These are phyloP conservation scores for Eutypella sp. DNA, from an alignment of 2,329 filamentous ascomycete species.

Conservation along the genomic window DNA sequence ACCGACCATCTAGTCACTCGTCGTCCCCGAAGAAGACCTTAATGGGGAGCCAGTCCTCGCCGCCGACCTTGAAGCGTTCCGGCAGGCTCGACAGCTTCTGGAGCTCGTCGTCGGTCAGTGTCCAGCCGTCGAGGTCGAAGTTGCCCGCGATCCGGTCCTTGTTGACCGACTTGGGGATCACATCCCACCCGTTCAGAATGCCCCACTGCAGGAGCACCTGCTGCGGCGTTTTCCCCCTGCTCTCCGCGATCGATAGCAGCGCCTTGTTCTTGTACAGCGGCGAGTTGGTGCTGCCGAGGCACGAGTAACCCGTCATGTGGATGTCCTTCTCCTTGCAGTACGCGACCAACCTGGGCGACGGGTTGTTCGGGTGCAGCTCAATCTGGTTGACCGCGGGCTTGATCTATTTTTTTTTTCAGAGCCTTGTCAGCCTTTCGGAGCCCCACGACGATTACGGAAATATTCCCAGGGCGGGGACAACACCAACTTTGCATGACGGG, in stretches of 20 bases:
- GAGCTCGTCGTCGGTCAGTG: conserved; percentile 68
- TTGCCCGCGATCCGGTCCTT: conserved; percentile 70
- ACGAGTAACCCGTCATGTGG: conserved; percentile 70
- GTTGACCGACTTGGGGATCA: conserved; percentile 82
- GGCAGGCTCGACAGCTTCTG: conserved; percentile 60
- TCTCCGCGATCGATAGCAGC: conserved; percentile 57
- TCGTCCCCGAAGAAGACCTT: conserved; percentile 83
- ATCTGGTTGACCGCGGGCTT: conserved; percentile 73
- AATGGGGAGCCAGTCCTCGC: conserved; percentile 67
- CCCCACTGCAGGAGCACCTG: conserved; percentile 80
- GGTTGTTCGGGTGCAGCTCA: conserved; percentile 76
- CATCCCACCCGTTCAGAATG: conserved; percentile 72
- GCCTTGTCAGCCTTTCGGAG: background rate
- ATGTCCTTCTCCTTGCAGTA: conserved; percentile 71
- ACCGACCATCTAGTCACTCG: conserved; percentile 46
- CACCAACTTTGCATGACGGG: conserved; percentile 52
- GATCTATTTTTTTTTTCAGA: conserved; percentile 32
- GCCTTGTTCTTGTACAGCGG: conserved; percentile 63
- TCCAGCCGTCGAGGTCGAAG: conserved; percentile 69
- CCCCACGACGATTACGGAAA: background rate
- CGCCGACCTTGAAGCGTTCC: conserved; percentile 79
- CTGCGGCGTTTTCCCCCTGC: conserved; percentile 64
- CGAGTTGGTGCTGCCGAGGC: conserved; percentile 66
- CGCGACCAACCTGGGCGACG: conserved; percentile 71
- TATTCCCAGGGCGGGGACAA: background rate